phyloP scores from a whole-genome alignment of 768 basidiomycete species.

The Nidula microcarpa region DNA sequence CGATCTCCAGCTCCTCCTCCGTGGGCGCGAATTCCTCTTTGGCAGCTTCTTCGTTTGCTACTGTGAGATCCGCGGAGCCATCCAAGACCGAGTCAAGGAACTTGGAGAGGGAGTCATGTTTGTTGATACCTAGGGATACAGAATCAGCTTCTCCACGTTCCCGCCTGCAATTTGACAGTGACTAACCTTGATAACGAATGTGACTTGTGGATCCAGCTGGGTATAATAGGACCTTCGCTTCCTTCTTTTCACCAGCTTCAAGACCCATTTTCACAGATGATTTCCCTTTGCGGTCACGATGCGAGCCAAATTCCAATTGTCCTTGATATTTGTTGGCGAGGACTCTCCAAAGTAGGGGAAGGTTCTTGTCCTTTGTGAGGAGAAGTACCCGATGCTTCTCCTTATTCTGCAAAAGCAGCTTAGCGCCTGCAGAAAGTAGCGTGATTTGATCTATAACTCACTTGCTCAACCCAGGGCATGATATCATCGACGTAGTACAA shows the following conservation, averaged over 20 bases:
- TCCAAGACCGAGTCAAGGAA: slow-evolving; percentile 72
- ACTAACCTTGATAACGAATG: slow-evolving; percentile 65
- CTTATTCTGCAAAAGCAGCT: slow-evolving; percentile 14
- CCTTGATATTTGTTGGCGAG: slow-evolving; percentile 70
- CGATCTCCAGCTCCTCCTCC: slow-evolving; percentile 42
- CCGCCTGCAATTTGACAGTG: background rate
- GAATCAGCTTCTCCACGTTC: background rate
- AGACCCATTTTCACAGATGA: slow-evolving; percentile 57
- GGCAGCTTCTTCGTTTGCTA: slow-evolving; percentile 33
- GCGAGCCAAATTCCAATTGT: slow-evolving; percentile 57
- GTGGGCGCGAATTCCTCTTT: slow-evolving; percentile 37
- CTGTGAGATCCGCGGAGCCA: slow-evolving; percentile 57
- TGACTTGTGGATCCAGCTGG: slow-evolving; percentile 53
- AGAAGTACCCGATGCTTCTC: slow-evolving; percentile 59
- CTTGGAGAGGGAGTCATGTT: slow-evolving; percentile 70
- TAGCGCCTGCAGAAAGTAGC: background rate
- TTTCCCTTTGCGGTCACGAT: slow-evolving; percentile 64
- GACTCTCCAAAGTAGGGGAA: slow-evolving; percentile 78
- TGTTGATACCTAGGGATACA: slow-evolving; percentile 50
- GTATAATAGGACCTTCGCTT: slow-evolving; percentile 71
- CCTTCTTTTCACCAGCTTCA: slow-evolving; percentile 48
- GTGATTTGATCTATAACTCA: slow-evolving; percentile 23
- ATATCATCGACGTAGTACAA: slow-evolving; percentile 57
- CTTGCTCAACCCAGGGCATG: slow-evolving; percentile 65
- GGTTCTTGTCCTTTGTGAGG: slow-evolving; percentile 71